phyloP scores from a whole-genome alignment of 805 yeast species.

The Torulaspora gathmanii region DNA sequence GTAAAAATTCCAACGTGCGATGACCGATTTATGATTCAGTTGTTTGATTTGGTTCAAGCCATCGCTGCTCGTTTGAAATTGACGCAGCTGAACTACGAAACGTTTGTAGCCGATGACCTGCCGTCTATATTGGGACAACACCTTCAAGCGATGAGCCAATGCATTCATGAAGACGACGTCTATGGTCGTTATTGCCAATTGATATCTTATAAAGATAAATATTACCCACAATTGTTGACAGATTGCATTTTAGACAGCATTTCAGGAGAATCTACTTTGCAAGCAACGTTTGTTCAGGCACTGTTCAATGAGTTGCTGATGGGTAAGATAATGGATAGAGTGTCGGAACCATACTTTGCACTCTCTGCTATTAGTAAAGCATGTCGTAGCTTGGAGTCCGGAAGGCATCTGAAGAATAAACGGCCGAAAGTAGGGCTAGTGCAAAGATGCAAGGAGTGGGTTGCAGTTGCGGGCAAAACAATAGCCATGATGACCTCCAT shows the following conservation, averaged over 20 bases:
- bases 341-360: constrained; percentile 28
- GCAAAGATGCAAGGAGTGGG: not conserved
- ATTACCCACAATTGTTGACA: constrained; percentile 22
- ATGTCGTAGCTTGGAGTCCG: constrained; percentile 6
- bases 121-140: constrained; percentile 27
- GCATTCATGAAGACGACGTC: not conserved
- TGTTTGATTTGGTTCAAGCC: constrained; percentile 19
- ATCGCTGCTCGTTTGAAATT: constrained; percentile 8
- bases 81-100: constrained; percentile 12
- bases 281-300: constrained; percentile 24
- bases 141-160: constrained; percentile 8
- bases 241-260: constrained; percentile 11
- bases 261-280: constrained; percentile 19
- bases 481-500: constrained; percentile 4
- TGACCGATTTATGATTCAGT: constrained; percentile 18
- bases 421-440: not conserved
- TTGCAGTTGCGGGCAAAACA: not conserved
- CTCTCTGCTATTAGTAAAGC: constrained; percentile 19
- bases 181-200: constrained; percentile 14
- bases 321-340: constrained; percentile 24
- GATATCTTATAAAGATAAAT: constrained; percentile 12
- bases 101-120: constrained; percentile 25
- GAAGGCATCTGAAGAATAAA: not conserved
- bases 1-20: constrained; percentile 28
- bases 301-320: constrained; percentile 23